Percentiles rank a stretch among this genome's conserved stretches.
Evolutionary conservation across 768 basidiomycete genomes (phyloP).

Genomic region (Auricularia heimuer): DNA sequence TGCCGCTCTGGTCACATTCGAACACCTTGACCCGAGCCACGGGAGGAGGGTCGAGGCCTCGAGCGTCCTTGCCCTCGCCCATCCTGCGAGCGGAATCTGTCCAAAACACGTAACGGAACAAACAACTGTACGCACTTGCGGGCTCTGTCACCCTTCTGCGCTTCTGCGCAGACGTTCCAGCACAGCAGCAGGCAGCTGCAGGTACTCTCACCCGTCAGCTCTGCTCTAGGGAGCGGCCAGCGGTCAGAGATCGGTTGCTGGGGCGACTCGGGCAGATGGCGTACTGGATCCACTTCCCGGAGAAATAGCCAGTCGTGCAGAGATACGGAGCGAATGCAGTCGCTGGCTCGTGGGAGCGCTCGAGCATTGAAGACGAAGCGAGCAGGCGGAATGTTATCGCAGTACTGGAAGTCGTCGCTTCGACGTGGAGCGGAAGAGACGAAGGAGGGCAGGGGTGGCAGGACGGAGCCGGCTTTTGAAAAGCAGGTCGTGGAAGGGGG

Average conservation of each 20-base stretch:
- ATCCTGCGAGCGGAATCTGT: neutral
- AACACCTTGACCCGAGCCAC: neutral
- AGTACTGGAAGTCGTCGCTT: too few species aligned
- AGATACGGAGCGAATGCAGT: neutral
- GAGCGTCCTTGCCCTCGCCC: neutral
- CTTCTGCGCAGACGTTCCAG: neutral
- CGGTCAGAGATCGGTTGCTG: neutral
- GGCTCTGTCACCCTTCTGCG: neutral
- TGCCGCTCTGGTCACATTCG: neutral
- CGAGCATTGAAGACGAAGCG: neutral
- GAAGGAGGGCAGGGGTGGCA: too few species aligned
- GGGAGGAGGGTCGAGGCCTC: neutral
- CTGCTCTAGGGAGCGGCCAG: neutral
- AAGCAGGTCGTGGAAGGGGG: neutral
- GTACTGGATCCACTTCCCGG: neutral
- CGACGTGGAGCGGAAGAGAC: too few species aligned
- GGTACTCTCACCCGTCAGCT: neutral
- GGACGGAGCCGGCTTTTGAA: too few species aligned
- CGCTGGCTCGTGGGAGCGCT: too few species aligned
- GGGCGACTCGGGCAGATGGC: neutral
- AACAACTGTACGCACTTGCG: constrained; percentile 1
- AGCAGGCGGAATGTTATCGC: too few species aligned
- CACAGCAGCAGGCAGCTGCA: neutral
- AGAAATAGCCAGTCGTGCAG: neutral
- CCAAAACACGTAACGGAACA: neutral